Evolutionary conservation across 148 eudicot genomes (phyloP).

Genomic region (Fagopyrum tataricum): DNA sequence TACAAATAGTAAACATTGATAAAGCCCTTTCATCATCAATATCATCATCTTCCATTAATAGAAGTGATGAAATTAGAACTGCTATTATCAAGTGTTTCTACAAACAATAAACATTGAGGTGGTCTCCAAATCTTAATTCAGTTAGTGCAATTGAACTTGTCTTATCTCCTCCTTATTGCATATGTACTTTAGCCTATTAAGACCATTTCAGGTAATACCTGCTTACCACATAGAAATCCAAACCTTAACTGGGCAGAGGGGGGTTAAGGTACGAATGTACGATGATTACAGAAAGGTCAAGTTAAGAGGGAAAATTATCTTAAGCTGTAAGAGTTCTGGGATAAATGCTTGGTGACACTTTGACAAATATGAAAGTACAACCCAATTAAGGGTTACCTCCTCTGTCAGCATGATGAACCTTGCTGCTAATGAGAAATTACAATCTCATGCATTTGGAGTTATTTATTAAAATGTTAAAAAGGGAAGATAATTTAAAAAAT

Average conservation of each 20-base stretch:
- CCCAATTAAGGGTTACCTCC: not conserved
- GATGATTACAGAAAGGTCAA: not conserved
- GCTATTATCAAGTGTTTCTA: too few species aligned
- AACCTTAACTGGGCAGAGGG: not conserved
- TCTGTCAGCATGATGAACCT: not conserved
- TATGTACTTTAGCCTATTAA: too few species aligned
- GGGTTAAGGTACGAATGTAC: not conserved
- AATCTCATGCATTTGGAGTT: not conserved
- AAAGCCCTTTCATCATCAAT: conserved; percentile 26
- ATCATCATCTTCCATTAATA: too few species aligned
- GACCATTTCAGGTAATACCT: too few species aligned
- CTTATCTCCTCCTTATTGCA: too few species aligned
- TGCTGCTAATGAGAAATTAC: not conserved
- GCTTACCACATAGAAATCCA: too few species aligned
- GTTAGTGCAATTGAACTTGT: too few species aligned
- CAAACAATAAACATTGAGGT: too few species aligned
- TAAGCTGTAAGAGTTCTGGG: not conserved
- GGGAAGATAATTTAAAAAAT: not conserved
- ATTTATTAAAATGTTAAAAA: not conserved
- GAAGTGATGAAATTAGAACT: too few species aligned
- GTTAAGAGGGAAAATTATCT: not conserved
- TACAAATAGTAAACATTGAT: conserved; percentile 34
- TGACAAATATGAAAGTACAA: not conserved
- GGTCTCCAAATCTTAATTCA: too few species aligned
- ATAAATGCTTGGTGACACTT: not conserved